A percentile compares a stretch with the other conserved stretches of the same genome.
phyloP scores from a whole-genome alignment of 306 rosid genomes.

The Arachis hypogaea region DNA sequence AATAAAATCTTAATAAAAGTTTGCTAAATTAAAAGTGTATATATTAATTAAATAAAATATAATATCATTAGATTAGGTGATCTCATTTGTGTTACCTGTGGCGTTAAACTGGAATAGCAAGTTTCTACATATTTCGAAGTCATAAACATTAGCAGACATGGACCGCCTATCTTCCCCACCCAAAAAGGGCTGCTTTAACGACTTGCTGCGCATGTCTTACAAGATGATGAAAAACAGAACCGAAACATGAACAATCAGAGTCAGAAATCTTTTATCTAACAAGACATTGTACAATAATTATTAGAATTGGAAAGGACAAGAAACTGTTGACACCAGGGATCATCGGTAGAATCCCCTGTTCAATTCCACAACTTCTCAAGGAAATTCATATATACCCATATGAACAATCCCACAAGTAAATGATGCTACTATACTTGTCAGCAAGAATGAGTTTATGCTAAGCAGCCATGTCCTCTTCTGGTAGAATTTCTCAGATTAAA shows the following conservation, averaged over 20 bases:
- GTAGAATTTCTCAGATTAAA: conserved; percentile 17
- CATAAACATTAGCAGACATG: not conserved
- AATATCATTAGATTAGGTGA: too few relatives aligned
- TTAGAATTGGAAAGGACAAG: conserved; percentile 12
- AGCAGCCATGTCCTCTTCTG: conserved; percentile 38
- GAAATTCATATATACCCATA: conserved; percentile 37
- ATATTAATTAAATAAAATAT: too few relatives aligned
- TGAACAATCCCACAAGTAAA: conserved; percentile 45
- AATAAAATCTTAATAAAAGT: too few relatives aligned
- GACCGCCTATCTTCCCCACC: not conserved
- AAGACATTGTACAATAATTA: conserved; percentile 30
- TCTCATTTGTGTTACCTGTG: too few relatives aligned
- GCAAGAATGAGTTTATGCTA: conserved; percentile 43
- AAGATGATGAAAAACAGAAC: conserved; percentile 25
- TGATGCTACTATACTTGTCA: conserved; percentile 36
- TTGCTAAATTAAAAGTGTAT: too few relatives aligned
- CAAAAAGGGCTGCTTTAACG: conserved; percentile 7
- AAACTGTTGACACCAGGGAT: conserved; percentile 28
- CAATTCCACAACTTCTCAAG: conserved; percentile 34
- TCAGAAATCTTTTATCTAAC: conserved; percentile 32
- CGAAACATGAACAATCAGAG: conserved; percentile 22
- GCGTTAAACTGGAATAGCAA: too few relatives aligned
- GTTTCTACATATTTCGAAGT: not conserved
- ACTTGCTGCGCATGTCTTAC: conserved; percentile 28
- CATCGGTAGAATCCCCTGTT: conserved; percentile 31